Evolutionary conservation across 2,329 filamentous ascomycete genomes (phyloP), one percentile per base, ranked within the genome.

Genomic region (Botryotinia globosa): DNA sequence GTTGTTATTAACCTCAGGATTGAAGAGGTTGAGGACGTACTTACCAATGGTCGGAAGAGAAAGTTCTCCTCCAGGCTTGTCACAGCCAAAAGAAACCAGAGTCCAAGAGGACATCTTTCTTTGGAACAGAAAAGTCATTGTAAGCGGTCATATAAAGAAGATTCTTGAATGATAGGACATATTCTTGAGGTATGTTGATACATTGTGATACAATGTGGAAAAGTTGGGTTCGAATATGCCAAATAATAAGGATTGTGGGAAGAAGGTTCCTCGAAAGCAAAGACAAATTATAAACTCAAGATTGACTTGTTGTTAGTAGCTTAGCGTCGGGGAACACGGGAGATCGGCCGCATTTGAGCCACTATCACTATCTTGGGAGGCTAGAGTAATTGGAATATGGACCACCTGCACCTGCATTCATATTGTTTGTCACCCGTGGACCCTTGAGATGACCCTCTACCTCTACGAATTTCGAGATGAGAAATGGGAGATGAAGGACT

Each of bases 141-240:
- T 66, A 66, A 66, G 61, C 61, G 39, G 61, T 63, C 6, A 42
- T 42, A 63, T n/a, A 63, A 63, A 63, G 37, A 44, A 63, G 61
- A 16, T 20, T 44, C 12, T 29, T 29, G 51, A 56, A 56, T 56
- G 61, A 63, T 63, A 39, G 29, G 61, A 63, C 61, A 44, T 62
- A 42, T 62, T 42, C 29, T 29, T 62, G 44, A 65, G 29, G 34
- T 9, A 37, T n/a, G 34, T 66, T 51, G 63, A 37, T 51, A 37
- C 20, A 51, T 66, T 39, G 16, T 37, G 12, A 18, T 39, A 29
- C 14, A 39, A 42, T n/a, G 59, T 62, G 25, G 59, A 29, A 42
- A 62, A 18, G 51, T 4, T 32, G 51, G 6, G n/a, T 56, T 6
- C n/a, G 0, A 29, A 18, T 22, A n/a, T 39, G 37, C 22, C 9